Evolutionary conservation across 345 rosid species (phyloP).

Genomic region (Euphorbia tirucalli): DNA sequence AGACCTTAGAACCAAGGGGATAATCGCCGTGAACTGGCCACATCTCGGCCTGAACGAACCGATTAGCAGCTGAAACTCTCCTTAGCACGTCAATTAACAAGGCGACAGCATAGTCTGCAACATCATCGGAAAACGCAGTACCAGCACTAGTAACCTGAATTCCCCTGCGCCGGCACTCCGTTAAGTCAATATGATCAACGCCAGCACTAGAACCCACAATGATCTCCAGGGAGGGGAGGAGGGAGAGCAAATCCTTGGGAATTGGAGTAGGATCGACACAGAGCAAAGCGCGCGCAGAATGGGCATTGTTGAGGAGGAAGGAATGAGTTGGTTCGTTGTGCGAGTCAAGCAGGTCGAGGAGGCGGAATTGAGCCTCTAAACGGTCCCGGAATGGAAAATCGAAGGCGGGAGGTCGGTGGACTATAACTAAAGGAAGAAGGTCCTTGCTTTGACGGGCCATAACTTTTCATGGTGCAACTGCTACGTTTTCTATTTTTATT

Average conservation of each 20-base stretch:
- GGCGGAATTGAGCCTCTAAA: neutral
- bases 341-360: neutral
- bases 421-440: neutral
- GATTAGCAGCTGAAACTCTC: slow-evolving; percentile 1
- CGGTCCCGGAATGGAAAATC: neutral
- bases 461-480: neutral
- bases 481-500: neutral
- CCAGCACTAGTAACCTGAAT: neutral
- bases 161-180: neutral
- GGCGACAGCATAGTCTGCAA: neutral
- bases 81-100: slow-evolving; percentile 1
- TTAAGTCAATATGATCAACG: neutral
- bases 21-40: slow-evolving; percentile 25
- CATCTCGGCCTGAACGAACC: slow-evolving; percentile 5
- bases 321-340: too few relatives aligned
- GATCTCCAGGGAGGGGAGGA: slow-evolving; percentile 2
- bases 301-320: slow-evolving; percentile 1
- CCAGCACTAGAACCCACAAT: neutral
- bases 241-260: neutral
- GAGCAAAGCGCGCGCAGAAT: neutral
- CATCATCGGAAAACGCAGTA: neutral
- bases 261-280: neutral
- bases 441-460: neutral
- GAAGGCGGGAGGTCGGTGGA: neutral
- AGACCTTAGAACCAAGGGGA: slow-evolving; percentile 24